These are phyloP conservation scores for Imleria badia DNA, from an alignment of 768 basidiomycete species.

Conservation along the genomic window DNA sequence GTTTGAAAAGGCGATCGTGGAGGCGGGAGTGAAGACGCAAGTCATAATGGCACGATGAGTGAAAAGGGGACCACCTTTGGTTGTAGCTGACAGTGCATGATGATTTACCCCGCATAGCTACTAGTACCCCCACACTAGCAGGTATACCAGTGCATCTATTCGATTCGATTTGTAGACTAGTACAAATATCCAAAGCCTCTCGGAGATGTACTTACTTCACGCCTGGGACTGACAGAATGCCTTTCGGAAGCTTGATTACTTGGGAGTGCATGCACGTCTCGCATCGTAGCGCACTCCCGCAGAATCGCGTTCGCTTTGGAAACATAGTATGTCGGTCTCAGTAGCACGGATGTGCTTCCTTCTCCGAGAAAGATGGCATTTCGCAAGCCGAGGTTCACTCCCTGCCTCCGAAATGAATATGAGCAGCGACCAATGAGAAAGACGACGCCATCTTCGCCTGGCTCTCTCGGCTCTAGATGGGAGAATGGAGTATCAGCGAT, in stretches of 20 bases:
- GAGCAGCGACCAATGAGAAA: constrained; percentile 45
- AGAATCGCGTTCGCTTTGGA: constrained; percentile 34
- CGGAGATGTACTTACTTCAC: constrained; percentile 19
- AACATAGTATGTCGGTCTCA: constrained; percentile 1
- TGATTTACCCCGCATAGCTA: constrained; percentile 8
- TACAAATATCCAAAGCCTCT: neutral
- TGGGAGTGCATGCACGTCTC: constrained; percentile 39
- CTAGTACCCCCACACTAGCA: constrained; percentile 12
- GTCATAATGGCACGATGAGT: constrained; percentile 74
- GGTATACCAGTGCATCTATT: constrained; percentile 20
- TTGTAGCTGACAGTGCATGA: constrained; percentile 3
- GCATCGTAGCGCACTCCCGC: constrained; percentile 33
- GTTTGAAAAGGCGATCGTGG: constrained; percentile 68
- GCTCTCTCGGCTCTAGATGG: constrained; percentile 21
- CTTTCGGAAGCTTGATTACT: constrained; percentile 43
- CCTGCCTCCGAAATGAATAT: constrained; percentile 58
- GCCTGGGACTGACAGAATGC: constrained; percentile 25
- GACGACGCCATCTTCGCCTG: constrained; percentile 15
- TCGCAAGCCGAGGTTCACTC: constrained; percentile 60
- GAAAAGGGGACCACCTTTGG: neutral
- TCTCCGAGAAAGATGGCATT: constrained; percentile 49
- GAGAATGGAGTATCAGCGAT: constrained; percentile 41
- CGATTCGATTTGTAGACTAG: constrained; percentile 24
- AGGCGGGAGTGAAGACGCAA: constrained; percentile 74
- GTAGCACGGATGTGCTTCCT: constrained; percentile 33